Evolutionary conservation across 345 rosid species (phyloP).

Genomic region (Angophora floribunda): DNA sequence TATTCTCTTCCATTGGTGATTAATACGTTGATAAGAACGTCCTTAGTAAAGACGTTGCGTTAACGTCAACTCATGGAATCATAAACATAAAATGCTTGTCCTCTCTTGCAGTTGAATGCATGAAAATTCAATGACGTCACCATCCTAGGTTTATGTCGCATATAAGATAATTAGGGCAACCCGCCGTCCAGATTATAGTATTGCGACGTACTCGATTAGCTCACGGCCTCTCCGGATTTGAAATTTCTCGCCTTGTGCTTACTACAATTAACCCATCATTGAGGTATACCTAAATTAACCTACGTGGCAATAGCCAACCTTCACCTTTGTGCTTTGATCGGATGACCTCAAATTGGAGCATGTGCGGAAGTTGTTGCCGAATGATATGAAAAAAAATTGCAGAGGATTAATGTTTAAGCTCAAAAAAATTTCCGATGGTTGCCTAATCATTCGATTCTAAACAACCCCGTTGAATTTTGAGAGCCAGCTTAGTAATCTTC

Average conservation of each 20-base stretch:
- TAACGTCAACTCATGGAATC: background rate
- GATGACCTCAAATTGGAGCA: background rate
- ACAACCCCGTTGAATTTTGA: background rate
- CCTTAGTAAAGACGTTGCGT: background rate
- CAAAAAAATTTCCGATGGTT: background rate
- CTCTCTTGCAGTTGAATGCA: background rate
- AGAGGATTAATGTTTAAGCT: background rate
- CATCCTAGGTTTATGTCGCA: background rate
- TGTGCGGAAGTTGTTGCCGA: background rate
- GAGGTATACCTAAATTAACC: background rate
- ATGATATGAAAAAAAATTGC: background rate
- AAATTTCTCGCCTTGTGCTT: background rate
- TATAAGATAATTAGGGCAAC: background rate
- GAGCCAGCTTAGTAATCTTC: background rate
- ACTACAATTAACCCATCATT: background rate
- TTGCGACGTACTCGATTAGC: background rate
- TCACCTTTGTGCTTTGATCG: background rate
- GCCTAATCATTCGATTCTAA: background rate
- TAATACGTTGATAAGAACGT: background rate
- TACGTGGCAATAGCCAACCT: background rate
- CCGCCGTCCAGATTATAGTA: background rate
- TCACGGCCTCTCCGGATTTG: background rate
- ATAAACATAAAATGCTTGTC: background rate
- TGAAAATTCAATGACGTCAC: background rate
- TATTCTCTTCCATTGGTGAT: background rate